Evolutionary conservation across 805 yeast species (phyloP), one percentile per base, ranked within the genome.

Genomic region (Saccharomycopsis fodiens): DNA sequence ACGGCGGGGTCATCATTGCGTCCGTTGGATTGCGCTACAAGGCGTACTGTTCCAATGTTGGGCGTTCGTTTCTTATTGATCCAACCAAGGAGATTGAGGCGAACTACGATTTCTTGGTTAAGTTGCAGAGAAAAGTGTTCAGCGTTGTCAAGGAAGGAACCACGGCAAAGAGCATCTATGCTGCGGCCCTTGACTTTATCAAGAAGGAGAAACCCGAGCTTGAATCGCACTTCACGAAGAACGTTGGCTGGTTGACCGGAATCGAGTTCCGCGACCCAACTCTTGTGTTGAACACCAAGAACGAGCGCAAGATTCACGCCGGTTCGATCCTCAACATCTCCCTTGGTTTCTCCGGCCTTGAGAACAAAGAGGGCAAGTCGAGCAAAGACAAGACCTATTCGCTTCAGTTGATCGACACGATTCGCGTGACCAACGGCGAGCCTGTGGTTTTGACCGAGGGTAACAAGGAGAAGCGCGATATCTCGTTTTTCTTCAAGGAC

Each of bases 221-320:
- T 55, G 78, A 70, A 30, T 58, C 66, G 21, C 68, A 75, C 55
- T 82, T 88, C 54, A 72, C 88, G 41, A 84, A 84, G 58, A 85
- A 85, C 57, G 74, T 82, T 52, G 97, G 97, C 44, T 85, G 93
- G 75, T 69, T 85, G 47, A 81, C 85, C 46, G 97, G 97, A 48
- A 73, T 91, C 51, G 96, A 87, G 57, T 86, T 85, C 58, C 75
- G 95, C 63, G 96, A 88, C 61, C 72, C 89, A 0, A 67, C 81
- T 2, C 77, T 85, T 52, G 70, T 87, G 15, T 67, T 91, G 44
- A 85, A 83, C 57, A 71, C 76, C 21, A 88, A 85, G 57, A 83
- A 78, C 60, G 84, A 81, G 34, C 71, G 91, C 54, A 65, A 61
- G 19, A 66, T 91, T 42, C 72, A 72, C 48, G 82, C 79, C 48